Evolutionary conservation across 805 yeast species (phyloP).

Genomic region (Kuraishia cidri): DNA sequence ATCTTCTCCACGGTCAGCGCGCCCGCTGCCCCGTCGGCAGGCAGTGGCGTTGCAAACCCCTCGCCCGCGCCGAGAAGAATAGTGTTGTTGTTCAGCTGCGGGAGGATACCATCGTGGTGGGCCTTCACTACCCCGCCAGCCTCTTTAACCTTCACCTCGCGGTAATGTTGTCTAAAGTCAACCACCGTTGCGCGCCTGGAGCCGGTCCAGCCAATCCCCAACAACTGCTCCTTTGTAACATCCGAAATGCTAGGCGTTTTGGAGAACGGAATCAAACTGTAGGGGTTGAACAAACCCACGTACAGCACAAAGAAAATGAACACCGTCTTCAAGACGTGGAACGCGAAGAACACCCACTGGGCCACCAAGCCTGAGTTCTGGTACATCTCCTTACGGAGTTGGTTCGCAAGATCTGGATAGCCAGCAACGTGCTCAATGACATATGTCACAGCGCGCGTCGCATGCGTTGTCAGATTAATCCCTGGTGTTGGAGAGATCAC

Average conservation of each 20-base stretch:
- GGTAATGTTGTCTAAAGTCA: constrained; percentile 62
- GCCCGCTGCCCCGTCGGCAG: constrained; percentile 26
- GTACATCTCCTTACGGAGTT: constrained; percentile 42
- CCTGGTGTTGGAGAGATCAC: constrained; percentile 90
- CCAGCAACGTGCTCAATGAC: constrained; percentile 25
- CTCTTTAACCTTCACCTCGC: constrained; percentile 52
- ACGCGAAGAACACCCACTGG: constrained; percentile 60
- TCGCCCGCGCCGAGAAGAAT: constrained; percentile 64
- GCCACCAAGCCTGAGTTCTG: too few relatives aligned
- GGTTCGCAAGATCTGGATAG: constrained; percentile 30
- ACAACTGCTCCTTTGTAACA: constrained; percentile 43
- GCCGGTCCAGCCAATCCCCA: constrained; percentile 91
- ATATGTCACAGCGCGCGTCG: constrained; percentile 22
- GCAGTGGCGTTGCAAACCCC: constrained; percentile 59
- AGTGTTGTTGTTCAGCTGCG: constrained; percentile 48
- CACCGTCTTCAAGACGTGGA: constrained; percentile 59
- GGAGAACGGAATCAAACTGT: constrained; percentile 32
- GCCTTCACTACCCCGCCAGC: constrained; percentile 76
- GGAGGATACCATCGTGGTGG: constrained; percentile 62
- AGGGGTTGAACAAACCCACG: constrained; percentile 77
- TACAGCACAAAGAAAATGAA: constrained; percentile 49
- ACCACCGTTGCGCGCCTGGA: constrained; percentile 63
- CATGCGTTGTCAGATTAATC: constrained; percentile 60
- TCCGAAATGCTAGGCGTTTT: constrained; percentile 22
- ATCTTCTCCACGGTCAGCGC: constrained; percentile 20